Percentiles rank a stretch among this genome's conserved stretches.
phyloP scores from a whole-genome alignment of 2,329 filamentous ascomycete species.

The Cordyceps cicadae region DNA sequence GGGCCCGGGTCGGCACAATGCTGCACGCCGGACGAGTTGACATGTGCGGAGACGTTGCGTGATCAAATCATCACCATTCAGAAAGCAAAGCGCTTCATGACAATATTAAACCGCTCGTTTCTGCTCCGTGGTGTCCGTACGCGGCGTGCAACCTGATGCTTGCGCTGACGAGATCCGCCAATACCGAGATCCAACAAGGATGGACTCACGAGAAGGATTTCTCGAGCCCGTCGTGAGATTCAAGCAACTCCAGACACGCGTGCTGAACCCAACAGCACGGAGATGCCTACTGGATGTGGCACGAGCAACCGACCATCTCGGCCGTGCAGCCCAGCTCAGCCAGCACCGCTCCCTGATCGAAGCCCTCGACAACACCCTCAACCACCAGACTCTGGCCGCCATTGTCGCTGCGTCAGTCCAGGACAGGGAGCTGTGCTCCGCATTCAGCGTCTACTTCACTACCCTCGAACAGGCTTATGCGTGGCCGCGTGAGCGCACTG shows the following conservation, averaged over 20 bases:
- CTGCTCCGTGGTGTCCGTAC: background rate
- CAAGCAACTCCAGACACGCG: background rate
- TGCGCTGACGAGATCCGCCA: background rate
- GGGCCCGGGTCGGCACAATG: background rate
- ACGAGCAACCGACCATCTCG: background rate
- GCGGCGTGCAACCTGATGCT: background rate
- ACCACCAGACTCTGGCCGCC: background rate
- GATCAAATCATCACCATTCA: too few relatives aligned
- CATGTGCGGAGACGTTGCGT: background rate
- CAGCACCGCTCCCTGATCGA: background rate
- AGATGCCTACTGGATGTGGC: background rate
- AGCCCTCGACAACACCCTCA: background rate
- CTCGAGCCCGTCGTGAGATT: background rate
- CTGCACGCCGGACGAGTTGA: background rate
- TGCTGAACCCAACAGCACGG: background rate
- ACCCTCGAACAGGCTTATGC: background rate
- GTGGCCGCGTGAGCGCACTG: background rate
- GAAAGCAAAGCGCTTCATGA: too few relatives aligned
- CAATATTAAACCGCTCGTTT: background rate
- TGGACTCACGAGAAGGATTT: background rate
- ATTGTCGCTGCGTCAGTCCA: background rate
- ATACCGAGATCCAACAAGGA: conserved; percentile 15
- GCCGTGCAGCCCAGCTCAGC: background rate
- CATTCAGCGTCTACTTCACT: conserved; percentile 3
- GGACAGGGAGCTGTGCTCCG: background rate